Conservation (phyloP, 2,329 filamentous ascomycete species). For the Dactylellina haptotyla region DNA sequence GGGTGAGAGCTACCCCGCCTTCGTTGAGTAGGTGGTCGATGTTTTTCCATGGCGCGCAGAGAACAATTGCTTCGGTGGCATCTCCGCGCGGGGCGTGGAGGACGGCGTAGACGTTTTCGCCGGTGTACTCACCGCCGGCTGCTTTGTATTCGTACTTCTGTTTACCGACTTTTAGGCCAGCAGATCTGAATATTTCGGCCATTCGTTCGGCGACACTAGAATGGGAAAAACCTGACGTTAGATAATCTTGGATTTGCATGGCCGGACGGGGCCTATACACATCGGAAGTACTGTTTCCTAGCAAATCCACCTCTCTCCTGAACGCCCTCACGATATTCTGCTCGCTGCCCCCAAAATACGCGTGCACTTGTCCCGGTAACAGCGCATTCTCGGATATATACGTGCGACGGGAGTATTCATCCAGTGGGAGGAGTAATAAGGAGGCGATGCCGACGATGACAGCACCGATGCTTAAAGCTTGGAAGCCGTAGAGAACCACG, state of each 20-base stretch:
- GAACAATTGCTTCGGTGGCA: constrained; percentile 94
- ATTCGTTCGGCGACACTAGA: constrained; percentile 73
- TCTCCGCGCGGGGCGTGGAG: constrained; percentile 93
- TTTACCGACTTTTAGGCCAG: constrained; percentile 85
- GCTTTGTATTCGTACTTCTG: constrained; percentile 89
- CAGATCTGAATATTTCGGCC: constrained; percentile 77
- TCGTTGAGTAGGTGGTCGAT: constrained; percentile 80
- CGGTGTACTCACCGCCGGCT: constrained; percentile 76
- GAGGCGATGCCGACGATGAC: constrained; percentile 82
- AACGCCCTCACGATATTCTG: constrained; percentile 94
- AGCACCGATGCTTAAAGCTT: constrained; percentile 42
- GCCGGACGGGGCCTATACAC: constrained; percentile 40
- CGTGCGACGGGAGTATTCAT: constrained; percentile 88
- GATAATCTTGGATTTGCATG: neutral
- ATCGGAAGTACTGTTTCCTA: constrained; percentile 64
- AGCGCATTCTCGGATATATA: constrained; percentile 99
- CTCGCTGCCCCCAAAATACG: constrained; percentile 95
- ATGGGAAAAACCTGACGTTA: neutral
- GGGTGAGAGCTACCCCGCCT: constrained; percentile 84
- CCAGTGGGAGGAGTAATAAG: constrained; percentile 87
- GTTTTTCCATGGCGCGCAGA: constrained; percentile 89
- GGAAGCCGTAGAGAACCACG: constrained; percentile 52
- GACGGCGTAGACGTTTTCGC: constrained; percentile 93
- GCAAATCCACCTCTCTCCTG: constrained; percentile 78
- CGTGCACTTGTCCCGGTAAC: constrained; percentile 93